Conservation (phyloP, 805 yeast species). For the Candida silvicultrix region DNA sequence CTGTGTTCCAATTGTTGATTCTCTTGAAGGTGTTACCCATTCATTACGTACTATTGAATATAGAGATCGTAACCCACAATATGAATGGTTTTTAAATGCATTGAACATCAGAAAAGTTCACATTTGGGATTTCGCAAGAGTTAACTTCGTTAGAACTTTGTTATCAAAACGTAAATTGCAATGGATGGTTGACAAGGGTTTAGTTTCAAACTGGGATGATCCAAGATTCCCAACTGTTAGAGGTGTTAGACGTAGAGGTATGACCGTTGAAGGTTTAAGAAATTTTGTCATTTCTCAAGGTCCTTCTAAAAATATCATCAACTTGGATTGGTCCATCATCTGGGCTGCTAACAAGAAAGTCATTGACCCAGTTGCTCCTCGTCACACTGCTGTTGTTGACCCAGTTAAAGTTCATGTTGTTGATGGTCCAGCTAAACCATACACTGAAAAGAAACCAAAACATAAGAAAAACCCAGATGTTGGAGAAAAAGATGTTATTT, state of each 20-base stretch:
- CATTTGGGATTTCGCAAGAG: conserved; percentile 97
- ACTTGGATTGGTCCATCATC: conserved; percentile 94
- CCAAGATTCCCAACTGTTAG: conserved; percentile 99
- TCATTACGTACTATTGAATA: conserved; percentile 97
- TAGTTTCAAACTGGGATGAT: conserved; percentile 95
- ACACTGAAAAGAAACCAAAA: conserved; percentile 72
- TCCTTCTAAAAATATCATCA: conserved; percentile 94
- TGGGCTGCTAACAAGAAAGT: conserved; percentile 98
- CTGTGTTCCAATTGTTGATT: conserved; percentile 96
- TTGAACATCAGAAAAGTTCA: conserved; percentile 84
- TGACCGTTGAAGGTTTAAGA: conserved; percentile 96
- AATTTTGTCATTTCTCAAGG: conserved; percentile 94
- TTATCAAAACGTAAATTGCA: conserved; percentile 96
- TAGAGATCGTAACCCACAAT: conserved; percentile 98
- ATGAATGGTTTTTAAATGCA: conserved; percentile 89
- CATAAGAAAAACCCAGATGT: conserved; percentile 94
- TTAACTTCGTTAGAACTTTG: conserved; percentile 92
- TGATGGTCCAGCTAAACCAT: conserved; percentile 62
- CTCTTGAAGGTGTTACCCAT: conserved; percentile 96
- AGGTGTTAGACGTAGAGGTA: conserved; percentile 99
- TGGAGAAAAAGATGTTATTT: conserved; percentile 77
- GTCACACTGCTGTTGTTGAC: conserved; percentile 79
- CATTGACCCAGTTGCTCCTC: conserved; percentile 95
- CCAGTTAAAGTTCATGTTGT: conserved; percentile 65
- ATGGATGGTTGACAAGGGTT: conserved; percentile 93